Evolutionary conservation across 371 early-diverging fungal genomes (phyloP), one percentile per base, ranked within the genome.

Genomic region (Haplosporangium sp.): DNA sequence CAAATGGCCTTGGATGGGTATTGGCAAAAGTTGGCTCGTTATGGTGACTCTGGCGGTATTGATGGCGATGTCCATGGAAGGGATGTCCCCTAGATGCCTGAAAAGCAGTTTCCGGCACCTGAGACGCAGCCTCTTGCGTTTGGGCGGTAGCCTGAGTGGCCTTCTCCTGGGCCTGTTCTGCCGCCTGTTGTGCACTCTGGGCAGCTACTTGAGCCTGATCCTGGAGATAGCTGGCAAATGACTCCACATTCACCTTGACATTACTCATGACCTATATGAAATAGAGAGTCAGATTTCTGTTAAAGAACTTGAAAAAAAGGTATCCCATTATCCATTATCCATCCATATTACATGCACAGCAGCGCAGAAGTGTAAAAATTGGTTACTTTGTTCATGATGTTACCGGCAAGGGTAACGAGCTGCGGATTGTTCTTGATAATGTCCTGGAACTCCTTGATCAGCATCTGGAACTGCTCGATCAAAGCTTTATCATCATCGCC

Each of bases 381-480:
- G 47, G 13, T 61, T 70, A 67, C 76, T 71, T 62, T 62, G 54
- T n/a, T 63, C 63, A 69, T 48, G 42, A 69, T 59, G 54, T 18
- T 54, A 37, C 70, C 63, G 0, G 70, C 64, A 20, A 69, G 20
- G 0, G 63, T 41, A 1, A 69, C 70, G 10, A 69, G 63, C 53
- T 69, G 70, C 16, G 70, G 70, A 47, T 69, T 69, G 29, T 58
- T 69, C 38, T 69, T 63, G 54, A 69, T 69, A 16, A 69, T 56
- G 18, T 69, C 57, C 59, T 69, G 70, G 48, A 69, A 69, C 59
- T 69, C 70, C 14, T 58, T 55, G 59, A 63, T 51, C 53, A 69
- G 29, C 53, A 58, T 23, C 54, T 69, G 70, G 59, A 69, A 63
- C 64, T 69, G 70, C 37, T 69, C 70, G 16, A 69, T 63, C 52